phyloP scores from a whole-genome alignment of 495 filamentous ascomycete genomes.

The Corynascus novoguineensis region DNA sequence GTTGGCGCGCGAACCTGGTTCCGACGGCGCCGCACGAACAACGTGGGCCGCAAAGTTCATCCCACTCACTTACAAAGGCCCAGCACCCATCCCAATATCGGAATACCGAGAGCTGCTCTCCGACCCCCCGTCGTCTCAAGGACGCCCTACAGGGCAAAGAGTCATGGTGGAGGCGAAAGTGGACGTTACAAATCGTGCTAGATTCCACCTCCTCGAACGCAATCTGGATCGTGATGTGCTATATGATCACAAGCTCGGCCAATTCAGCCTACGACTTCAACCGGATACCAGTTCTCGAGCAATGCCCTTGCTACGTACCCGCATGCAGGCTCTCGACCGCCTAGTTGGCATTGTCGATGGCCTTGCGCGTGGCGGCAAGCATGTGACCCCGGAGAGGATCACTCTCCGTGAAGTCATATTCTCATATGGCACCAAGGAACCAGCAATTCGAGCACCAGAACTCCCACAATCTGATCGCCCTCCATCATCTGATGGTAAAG shows the following conservation, averaged over 20 bases:
- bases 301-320: slow-evolving; percentile 47
- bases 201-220: slow-evolving; percentile 45
- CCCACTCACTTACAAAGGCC: slow-evolving; percentile 47
- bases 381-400: slow-evolving; percentile 48
- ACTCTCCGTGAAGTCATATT: slow-evolving; percentile 60
- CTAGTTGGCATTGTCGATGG: slow-evolving; percentile 61
- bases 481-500: background rate
- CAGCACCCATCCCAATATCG: slow-evolving; percentile 27
- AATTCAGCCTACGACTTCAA: slow-evolving; percentile 54
- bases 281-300: slow-evolving; percentile 52
- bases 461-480: too few relatives aligned
- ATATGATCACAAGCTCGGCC: slow-evolving; percentile 51
- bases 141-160: slow-evolving; percentile 11
- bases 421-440: slow-evolving; percentile 43
- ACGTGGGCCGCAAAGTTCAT: slow-evolving; percentile 53
- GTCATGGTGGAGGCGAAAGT: slow-evolving; percentile 30
- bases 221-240: slow-evolving; percentile 54
- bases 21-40: background rate
- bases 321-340: slow-evolving; percentile 56
- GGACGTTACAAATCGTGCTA: slow-evolving; percentile 30
- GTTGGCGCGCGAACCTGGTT: slow-evolving; percentile 20
- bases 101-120: slow-evolving; percentile 18
- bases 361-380: slow-evolving; percentile 46
- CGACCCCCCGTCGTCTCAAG: slow-evolving; percentile 10
- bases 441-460: too few relatives aligned